Conservation (phyloP, 2,329 filamentous ascomycete species). For the Sarocladium brachiariae region DNA sequence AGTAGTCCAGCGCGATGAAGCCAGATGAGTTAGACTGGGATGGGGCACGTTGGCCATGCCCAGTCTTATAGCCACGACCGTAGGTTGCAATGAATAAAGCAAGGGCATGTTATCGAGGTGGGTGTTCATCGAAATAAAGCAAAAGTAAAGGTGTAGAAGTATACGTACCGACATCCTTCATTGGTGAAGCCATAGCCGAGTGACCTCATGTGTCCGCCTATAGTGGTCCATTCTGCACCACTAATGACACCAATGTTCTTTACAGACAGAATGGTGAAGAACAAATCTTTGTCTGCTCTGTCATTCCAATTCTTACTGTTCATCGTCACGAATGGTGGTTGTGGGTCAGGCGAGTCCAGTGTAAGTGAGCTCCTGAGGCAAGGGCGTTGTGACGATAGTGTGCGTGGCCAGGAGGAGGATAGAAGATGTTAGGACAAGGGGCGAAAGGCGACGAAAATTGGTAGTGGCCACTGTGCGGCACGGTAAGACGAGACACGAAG, state of each 20-base stretch:
- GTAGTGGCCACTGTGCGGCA: slow-evolving; percentile 28
- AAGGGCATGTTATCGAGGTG: too few species aligned
- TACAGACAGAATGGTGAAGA: slow-evolving; percentile 55
- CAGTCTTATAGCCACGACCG: too few species aligned
- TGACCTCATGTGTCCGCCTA: slow-evolving; percentile 53
- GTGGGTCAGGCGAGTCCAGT: not conserved
- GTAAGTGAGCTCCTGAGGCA: slow-evolving; percentile 8
- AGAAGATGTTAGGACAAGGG: slow-evolving; percentile 29
- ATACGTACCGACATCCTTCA: slow-evolving; percentile 55
- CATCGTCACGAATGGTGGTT: slow-evolving; percentile 18
- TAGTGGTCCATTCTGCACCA: slow-evolving; percentile 54
- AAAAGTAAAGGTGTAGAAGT: too few species aligned
- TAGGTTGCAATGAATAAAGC: too few species aligned
- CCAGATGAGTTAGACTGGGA: too few species aligned
- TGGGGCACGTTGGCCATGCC: too few species aligned
- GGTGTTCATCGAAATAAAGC: too few species aligned
- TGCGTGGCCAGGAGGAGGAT: slow-evolving; percentile 15
- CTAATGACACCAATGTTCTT: slow-evolving; percentile 59
- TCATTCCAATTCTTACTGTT: slow-evolving; percentile 58
- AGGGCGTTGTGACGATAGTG: slow-evolving; percentile 14
- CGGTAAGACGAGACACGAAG: slow-evolving; percentile 18
- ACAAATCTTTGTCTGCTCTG: slow-evolving; percentile 54
- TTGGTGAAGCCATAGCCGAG: slow-evolving; percentile 58
- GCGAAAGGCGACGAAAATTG: slow-evolving; percentile 33
- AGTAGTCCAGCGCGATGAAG: too few species aligned